Conservation (phyloP, 1,139 yeast species). For the Candida sp. region DNA sequence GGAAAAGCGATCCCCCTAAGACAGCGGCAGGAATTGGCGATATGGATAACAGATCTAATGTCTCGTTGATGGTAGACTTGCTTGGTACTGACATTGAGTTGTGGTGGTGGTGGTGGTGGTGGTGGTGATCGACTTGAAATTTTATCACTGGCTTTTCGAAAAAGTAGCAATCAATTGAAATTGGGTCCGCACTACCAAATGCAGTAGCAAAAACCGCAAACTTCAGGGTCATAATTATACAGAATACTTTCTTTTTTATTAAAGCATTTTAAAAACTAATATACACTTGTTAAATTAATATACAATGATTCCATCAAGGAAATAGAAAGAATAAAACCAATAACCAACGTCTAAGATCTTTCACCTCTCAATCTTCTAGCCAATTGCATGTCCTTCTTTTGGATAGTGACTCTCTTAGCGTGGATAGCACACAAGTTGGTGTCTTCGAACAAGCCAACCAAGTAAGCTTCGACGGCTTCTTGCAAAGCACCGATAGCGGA, state of each 20-base stretch:
- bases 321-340: background rate
- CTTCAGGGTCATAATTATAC: background rate
- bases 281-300: constrained; percentile 7
- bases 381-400: constrained; percentile 57
- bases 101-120: background rate
- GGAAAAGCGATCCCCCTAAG: constrained; percentile 15
- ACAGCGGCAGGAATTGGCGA: constrained; percentile 18
- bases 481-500: constrained; percentile 58
- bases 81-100: background rate
- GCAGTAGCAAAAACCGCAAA: background rate
- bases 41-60: constrained; percentile 13
- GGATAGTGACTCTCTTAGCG: constrained; percentile 58
- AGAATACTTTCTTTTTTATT: background rate
- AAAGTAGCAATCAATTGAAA: background rate
- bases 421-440: constrained; percentile 59
- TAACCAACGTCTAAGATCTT: constrained; percentile 35
- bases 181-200: background rate
- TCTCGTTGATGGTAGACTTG: background rate
- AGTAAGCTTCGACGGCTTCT: constrained; percentile 58
- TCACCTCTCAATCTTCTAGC: constrained; percentile 61
- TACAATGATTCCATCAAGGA: constrained; percentile 5
- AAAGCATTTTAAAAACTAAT: constrained; percentile 7
- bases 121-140: background rate
- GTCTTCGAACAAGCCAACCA: constrained; percentile 55
- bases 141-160: background rate